Percentiles rank a stretch among this genome's conserved stretches.
Evolutionary conservation across 1,284 basidiomycete species (phyloP).

Genomic region (Trametes hirsuta): DNA sequence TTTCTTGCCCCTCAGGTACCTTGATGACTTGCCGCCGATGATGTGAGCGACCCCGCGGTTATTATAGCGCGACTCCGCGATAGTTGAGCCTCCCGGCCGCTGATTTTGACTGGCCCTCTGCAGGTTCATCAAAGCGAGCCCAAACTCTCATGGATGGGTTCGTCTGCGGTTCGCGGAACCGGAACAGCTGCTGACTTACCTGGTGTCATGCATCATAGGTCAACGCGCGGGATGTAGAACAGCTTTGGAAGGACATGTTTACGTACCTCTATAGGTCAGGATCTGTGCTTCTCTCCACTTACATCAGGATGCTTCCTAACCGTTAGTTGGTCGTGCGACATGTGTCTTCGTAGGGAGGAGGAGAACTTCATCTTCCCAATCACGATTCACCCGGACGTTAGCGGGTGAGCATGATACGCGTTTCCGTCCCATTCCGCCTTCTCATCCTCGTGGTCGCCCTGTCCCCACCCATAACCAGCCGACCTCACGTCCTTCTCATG

Average conservation of each 20-base stretch:
- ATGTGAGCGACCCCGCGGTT: slow-evolving; percentile 46
- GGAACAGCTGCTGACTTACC: background rate
- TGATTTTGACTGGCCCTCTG: background rate
- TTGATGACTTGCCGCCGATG: slow-evolving; percentile 74
- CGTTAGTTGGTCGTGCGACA: background rate
- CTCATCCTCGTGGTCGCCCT: background rate
- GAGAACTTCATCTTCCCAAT: slow-evolving; percentile 77
- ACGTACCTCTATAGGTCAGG: slow-evolving; percentile 63
- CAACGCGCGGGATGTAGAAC: slow-evolving; percentile 68
- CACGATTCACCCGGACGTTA: slow-evolving; percentile 79
- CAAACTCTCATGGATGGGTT: slow-evolving; percentile 43
- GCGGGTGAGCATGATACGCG: slow-evolving; percentile 48
- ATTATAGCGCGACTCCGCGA: background rate
- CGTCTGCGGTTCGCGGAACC: background rate
- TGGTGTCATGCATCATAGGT: slow-evolving; percentile 43
- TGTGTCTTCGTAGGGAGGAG: slow-evolving; percentile 50
- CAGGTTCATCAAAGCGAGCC: slow-evolving; percentile 67
- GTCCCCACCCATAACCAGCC: slow-evolving; percentile 28
- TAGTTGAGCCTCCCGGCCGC: background rate
- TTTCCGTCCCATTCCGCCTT: background rate
- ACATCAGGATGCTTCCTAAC: background rate
- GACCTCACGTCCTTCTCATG: slow-evolving; percentile 71
- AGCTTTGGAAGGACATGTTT: slow-evolving; percentile 80
- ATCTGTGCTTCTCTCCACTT: no score
- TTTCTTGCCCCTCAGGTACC: slow-evolving; percentile 43